phyloP scores from a whole-genome alignment of 495 filamentous ascomycete species.

The Aspergillus egyptiacus region DNA sequence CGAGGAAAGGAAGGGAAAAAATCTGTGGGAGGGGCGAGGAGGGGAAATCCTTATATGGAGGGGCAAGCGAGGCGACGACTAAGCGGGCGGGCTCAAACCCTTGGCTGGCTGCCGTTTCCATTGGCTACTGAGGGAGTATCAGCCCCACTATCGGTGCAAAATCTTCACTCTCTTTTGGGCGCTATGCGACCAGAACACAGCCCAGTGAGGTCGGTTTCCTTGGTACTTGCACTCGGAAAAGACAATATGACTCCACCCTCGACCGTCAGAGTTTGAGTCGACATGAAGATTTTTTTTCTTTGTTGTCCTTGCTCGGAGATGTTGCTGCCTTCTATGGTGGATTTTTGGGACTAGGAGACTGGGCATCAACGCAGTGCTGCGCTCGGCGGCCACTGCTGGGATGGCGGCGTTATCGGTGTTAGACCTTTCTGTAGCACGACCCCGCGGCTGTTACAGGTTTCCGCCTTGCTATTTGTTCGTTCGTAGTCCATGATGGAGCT shows the following conservation, averaged over 20 bases:
- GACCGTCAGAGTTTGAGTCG: constrained; percentile 16
- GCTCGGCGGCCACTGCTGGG: too few species aligned
- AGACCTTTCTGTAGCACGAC: constrained; percentile 25
- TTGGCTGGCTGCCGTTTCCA: constrained; percentile 22
- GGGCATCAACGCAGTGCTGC: constrained; percentile 43
- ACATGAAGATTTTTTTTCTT: constrained; percentile 27
- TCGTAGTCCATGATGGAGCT: constrained; percentile 12
- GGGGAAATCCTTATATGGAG: constrained; percentile 50
- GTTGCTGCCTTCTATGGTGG: constrained; percentile 9
- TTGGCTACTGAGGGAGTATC: constrained; percentile 26
- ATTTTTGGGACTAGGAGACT: constrained; percentile 25
- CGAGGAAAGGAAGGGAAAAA: constrained; percentile 38
- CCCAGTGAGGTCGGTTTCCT: constrained; percentile 22
- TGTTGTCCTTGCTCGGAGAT: constrained; percentile 15
- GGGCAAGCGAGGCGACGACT: constrained; percentile 47
- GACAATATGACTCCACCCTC: constrained; percentile 12
- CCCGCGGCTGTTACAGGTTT: constrained; percentile 21
- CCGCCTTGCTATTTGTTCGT: constrained; percentile 16
- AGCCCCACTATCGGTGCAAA: constrained; percentile 29
- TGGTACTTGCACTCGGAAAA: constrained; percentile 23
- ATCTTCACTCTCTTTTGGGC: constrained; percentile 27
- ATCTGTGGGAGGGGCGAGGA: constrained; percentile 38
- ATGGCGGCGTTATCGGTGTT: constrained; percentile 17
- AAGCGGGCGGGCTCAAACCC: constrained; percentile 40
- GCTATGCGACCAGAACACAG: constrained; percentile 7